Percentiles rank a stretch among this genome's conserved stretches.
Conservation (phyloP, 2,329 filamentous ascomycete genomes). For the Aspergillus latus region DNA sequence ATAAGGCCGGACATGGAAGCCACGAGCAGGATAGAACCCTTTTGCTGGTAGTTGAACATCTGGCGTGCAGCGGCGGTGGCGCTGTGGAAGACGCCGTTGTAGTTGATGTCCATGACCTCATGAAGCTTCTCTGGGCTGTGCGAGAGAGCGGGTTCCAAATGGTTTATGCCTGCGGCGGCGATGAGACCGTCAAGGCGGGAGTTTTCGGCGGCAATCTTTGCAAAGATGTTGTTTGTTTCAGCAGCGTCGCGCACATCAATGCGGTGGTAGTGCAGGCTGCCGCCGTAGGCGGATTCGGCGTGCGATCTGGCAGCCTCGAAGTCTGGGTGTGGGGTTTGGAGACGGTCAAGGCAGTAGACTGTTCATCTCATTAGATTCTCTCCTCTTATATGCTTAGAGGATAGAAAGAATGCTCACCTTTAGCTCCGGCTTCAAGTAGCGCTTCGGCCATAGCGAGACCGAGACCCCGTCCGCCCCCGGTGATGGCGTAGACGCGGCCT, state of each 20-base stretch:
- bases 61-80: conserved; percentile 50
- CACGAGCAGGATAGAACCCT: conserved; percentile 51
- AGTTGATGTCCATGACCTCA: conserved; percentile 52
- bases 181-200: conserved; percentile 43
- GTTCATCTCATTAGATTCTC: background rate
- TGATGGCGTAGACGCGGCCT: conserved; percentile 44
- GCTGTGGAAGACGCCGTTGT: conserved; percentile 50
- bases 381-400: background rate
- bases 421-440: conserved; percentile 49
- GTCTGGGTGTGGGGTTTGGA: conserved; percentile 44
- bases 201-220: conserved; percentile 36
- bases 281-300: conserved; percentile 37
- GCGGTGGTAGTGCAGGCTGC: conserved; percentile 47
- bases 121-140: conserved; percentile 42
- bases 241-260: conserved; percentile 48
- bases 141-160: conserved; percentile 43
- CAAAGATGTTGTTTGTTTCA: conserved; percentile 37
- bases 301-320: conserved; percentile 43
- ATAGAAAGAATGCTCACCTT: conserved; percentile 32
- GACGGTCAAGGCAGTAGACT: conserved; percentile 52
- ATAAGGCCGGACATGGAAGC: conserved; percentile 54
- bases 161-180: conserved; percentile 46
- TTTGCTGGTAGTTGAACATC: conserved; percentile 51
- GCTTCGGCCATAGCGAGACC: conserved; percentile 49
- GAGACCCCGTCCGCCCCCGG: conserved; percentile 46